Percentiles rank a stretch among this genome's conserved stretches.
phyloP scores from a whole-genome alignment of 1,284 basidiomycete species.

The Inonotus obliquus region DNA sequence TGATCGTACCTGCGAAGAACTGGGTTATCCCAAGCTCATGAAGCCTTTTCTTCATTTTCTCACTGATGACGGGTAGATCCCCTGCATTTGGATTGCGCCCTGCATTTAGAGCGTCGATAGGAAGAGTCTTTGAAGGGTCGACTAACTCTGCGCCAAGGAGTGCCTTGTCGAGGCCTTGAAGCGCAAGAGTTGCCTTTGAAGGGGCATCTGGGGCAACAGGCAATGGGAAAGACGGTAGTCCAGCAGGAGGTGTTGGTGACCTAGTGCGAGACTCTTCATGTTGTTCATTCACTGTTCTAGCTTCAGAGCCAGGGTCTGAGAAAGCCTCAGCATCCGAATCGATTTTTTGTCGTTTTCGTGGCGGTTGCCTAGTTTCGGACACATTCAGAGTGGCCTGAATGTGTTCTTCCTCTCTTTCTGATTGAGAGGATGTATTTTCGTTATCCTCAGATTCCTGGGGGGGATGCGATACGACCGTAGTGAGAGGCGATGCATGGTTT shows the following conservation, averaged over 20 bases:
- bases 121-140: slow-evolving; percentile 47
- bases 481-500: too few relatives aligned
- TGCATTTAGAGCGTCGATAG: slow-evolving; percentile 42
- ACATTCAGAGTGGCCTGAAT: slow-evolving; percentile 24
- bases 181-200: slow-evolving; percentile 58
- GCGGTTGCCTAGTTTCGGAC: slow-evolving; percentile 22
- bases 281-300: slow-evolving; percentile 12
- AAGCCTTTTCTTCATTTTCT: slow-evolving; percentile 59
- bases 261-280: slow-evolving; percentile 21
- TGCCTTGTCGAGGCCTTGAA: slow-evolving; percentile 76
- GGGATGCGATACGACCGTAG: slow-evolving; percentile 8
- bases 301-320: not conserved
- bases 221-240: slow-evolving; percentile 64
- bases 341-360: slow-evolving; percentile 39
- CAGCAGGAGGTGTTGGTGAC: slow-evolving; percentile 31
- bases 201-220: slow-evolving; percentile 69
- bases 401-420: slow-evolving; percentile 27
- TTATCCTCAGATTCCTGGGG: slow-evolving; percentile 18
- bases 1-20: slow-evolving; percentile 78
- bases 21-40: slow-evolving; percentile 74
- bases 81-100: slow-evolving; percentile 6
- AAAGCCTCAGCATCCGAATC: not conserved
- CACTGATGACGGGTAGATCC: slow-evolving; percentile 47
- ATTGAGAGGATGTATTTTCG: slow-evolving; percentile 19
- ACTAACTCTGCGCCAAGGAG: slow-evolving; percentile 71